Evolutionary conservation across 1,284 basidiomycete species (phyloP), one percentile per base, ranked within the genome.

Genomic region (Rhodotorula sp.): DNA sequence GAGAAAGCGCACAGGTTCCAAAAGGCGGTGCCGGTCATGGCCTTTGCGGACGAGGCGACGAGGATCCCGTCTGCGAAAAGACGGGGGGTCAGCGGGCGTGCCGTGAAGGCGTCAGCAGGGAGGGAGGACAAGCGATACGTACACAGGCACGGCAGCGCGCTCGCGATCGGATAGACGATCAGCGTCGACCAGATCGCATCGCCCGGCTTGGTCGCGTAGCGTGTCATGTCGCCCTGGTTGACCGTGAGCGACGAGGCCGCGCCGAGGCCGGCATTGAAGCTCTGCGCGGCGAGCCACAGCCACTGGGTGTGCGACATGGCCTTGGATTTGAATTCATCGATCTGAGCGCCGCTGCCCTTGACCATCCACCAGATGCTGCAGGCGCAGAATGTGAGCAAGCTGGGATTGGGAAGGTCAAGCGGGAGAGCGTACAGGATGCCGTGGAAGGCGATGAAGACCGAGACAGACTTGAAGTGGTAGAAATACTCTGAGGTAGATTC

Each of bases 1-100:
- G n/a, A n/a, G n/a, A n/a, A n/a, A n/a, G n/a, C n/a, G n/a, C 41
- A 55, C 32, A 55, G 32, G 54, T 55, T 55, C 54, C 54, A 55
- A 34, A 34, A 34, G 15, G 54, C 54, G 1, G 4, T 55, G 7
- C 54, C 51, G 1, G 51, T 53, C 27, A 53, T 53, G 1, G 15
- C 13, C 51, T 53, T 53, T 1, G 51, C 27, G 12, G 51, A 27
- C n/a, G 51, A n/a, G n/a, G 51, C 51, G 12, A 53, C 54, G 32
- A 55, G 54, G 21, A 55, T 55, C 19, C 54, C 54, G 54, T 55
- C 54, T 55, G 32, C 32, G 32, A 55, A 36, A 21, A 36, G n/a
- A n/a, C n/a, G n/a, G n/a, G n/a, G 13, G 54, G 32, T 22, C 21
- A 22, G 32, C 22, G 9, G 10, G 41, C 41, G 41, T 10, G 10